Evolutionary conservation across 2,329 filamentous ascomycete species (phyloP).

Genomic region (Trichoderma sp.): DNA sequence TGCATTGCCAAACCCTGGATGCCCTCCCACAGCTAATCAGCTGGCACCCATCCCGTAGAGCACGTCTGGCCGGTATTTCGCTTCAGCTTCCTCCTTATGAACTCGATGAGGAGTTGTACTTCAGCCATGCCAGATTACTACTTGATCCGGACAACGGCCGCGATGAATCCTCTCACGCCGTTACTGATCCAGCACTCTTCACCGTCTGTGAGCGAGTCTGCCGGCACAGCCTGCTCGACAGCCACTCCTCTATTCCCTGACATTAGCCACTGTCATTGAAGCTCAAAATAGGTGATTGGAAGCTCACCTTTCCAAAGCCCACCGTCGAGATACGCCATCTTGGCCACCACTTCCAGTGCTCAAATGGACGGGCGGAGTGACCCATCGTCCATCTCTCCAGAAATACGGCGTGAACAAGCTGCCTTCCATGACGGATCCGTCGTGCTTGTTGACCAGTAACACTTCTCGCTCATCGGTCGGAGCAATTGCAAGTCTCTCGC

Average conservation of each 20-base stretch:
- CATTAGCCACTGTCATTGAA: constrained; percentile 15
- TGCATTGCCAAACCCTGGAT: background rate
- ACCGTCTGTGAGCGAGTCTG: constrained; percentile 63
- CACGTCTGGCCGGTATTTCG: background rate
- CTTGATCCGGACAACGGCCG: constrained; percentile 44
- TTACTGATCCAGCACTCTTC: constrained; percentile 90
- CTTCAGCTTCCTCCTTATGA: background rate
- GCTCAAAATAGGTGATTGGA: background rate
- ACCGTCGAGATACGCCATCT: constrained; percentile 77
- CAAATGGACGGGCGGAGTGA: constrained; percentile 67
- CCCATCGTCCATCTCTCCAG: constrained; percentile 70
- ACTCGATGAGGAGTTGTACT: too few relatives aligned
- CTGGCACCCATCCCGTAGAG: background rate
- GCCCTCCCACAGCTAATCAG: background rate
- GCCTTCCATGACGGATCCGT: constrained; percentile 77
- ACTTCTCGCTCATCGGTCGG: constrained; percentile 65
- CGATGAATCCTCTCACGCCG: constrained; percentile 76
- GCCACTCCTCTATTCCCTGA: constrained; percentile 55
- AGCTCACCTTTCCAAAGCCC: constrained; percentile 70
- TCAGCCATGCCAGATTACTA: background rate
- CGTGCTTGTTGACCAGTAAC: constrained; percentile 64
- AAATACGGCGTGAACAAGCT: constrained; percentile 83
- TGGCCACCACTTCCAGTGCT: constrained; percentile 69
- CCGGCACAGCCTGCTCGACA: constrained; percentile 63
- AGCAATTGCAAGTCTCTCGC: constrained; percentile 59